Percentiles rank a stretch among this genome's conserved stretches.
These are phyloP conservation scores for Corymbia citriodora DNA, from an alignment of 441 rosid genomes.

Conservation along the genomic window DNA sequence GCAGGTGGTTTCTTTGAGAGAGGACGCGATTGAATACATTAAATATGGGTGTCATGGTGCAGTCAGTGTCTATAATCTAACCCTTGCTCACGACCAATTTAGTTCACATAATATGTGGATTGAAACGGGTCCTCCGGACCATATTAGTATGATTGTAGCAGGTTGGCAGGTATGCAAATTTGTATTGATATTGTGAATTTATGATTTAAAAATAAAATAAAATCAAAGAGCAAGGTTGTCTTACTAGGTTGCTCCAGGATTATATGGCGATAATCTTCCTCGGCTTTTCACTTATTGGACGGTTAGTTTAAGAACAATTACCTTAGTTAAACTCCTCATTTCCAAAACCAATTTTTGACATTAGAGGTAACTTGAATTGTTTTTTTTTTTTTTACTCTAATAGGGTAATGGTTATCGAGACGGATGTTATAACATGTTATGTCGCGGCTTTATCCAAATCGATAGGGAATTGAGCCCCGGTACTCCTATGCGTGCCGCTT, in stretches of 20 bases:
- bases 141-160: not conserved
- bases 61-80: not conserved
- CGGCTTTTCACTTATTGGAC: not conserved
- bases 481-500: not conserved
- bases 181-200: not conserved
- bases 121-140: not conserved
- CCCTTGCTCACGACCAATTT: not conserved
- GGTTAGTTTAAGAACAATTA: not conserved
- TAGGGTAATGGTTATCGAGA: not conserved
- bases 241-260: not conserved
- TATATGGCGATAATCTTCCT: not conserved
- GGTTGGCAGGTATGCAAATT: not conserved
- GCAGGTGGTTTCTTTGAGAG: not conserved
- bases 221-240: not conserved
- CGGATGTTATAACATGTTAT: not conserved
- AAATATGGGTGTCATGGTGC: not conserved
- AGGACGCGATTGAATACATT: not conserved
- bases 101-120: not conserved
- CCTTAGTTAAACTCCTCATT: not conserved
- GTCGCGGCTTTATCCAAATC: not conserved
- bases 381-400: not conserved
- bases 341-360: not conserved
- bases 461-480: not conserved
- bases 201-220: not conserved
- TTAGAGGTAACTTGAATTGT: not conserved